A percentile compares a stretch with the other conserved stretches of the same genome.
Conservation (phyloP, 352 stramenopile species). For the Globisporangium iwayamae region DNA sequence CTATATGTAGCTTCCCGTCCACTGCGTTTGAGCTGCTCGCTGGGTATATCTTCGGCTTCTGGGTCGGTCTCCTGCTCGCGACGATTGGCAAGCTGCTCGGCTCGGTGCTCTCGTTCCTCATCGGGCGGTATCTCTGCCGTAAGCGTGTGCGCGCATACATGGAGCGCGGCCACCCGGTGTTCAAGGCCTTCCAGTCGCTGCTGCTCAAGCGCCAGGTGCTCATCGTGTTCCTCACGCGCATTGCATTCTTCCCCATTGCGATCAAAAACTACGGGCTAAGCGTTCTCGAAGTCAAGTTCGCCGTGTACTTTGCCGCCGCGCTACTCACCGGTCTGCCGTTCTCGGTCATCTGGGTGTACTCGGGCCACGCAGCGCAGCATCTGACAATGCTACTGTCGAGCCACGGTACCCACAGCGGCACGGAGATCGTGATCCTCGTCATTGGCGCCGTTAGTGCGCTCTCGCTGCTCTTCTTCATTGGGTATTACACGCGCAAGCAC, state of each 20-base stretch:
- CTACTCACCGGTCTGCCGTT: constrained; percentile 68
- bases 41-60: constrained; percentile 79
- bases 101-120: constrained; percentile 63
- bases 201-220: constrained; percentile 59
- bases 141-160: constrained; percentile 64
- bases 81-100: constrained; percentile 64
- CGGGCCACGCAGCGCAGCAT: constrained; percentile 63
- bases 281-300: constrained; percentile 66
- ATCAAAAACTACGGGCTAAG: constrained; percentile 87
- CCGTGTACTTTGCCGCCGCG: constrained; percentile 60
- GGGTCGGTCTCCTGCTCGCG: constrained; percentile 57
- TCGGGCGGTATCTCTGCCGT: constrained; percentile 66
- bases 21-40: constrained; percentile 75
- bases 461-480: constrained; percentile 55
- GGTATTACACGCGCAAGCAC: constrained; percentile 69
- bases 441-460: constrained; percentile 53
- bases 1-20: constrained; percentile 53
- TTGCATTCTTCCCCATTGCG: constrained; percentile 80
- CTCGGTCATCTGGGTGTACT: constrained; percentile 77
- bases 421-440: constrained; percentile 50
- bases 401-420: constrained; percentile 35
- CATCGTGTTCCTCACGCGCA: constrained; percentile 75
- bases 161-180: constrained; percentile 61
- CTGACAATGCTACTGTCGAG: constrained; percentile 46
- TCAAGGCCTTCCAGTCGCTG: constrained; percentile 64